These are phyloP conservation scores for Oldenlandia corymbosa DNA, from an alignment of 257 asterid species.

Conservation along the genomic window DNA sequence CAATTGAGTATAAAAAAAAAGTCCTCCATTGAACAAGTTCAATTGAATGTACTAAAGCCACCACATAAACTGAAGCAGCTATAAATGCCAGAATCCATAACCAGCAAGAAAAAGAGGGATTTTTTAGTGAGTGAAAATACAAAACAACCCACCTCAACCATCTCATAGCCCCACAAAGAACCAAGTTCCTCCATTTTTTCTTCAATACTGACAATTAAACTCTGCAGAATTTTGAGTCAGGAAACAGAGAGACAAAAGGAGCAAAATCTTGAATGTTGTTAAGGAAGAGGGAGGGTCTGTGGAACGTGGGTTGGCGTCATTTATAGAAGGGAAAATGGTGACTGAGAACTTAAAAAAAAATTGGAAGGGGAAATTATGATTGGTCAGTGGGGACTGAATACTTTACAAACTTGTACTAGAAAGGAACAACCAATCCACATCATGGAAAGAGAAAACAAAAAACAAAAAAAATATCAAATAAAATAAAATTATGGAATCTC, in stretches of 20 bases:
- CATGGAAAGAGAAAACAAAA: conserved; percentile 5
- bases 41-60: background rate
- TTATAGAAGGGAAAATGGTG: conserved; percentile 33
- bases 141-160: conserved; percentile 33
- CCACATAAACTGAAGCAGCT: background rate
- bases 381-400: conserved; percentile 1
- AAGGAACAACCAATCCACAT: conserved; percentile 25
- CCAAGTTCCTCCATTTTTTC: conserved; percentile 55
- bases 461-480: too few relatives aligned
- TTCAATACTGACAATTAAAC: conserved; percentile 4
- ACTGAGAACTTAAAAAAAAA: conserved; percentile 16
- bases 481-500: conserved; percentile 37
- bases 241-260: conserved; percentile 13
- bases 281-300: conserved; percentile 28
- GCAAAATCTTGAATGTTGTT: conserved; percentile 14
- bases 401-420: conserved; percentile 12
- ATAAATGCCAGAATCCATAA: conserved; percentile 8
- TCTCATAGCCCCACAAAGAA: conserved; percentile 53
- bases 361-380: conserved; percentile 13
- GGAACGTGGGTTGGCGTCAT: conserved; percentile 23
- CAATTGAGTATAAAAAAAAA: background rate
- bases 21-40: background rate
- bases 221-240: background rate
- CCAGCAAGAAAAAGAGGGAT: conserved; percentile 13
- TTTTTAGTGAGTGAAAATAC: background rate